Evolutionary conservation across 352 stramenopile genomes (phyloP).

Genomic region (Discostella stelligera): DNA sequence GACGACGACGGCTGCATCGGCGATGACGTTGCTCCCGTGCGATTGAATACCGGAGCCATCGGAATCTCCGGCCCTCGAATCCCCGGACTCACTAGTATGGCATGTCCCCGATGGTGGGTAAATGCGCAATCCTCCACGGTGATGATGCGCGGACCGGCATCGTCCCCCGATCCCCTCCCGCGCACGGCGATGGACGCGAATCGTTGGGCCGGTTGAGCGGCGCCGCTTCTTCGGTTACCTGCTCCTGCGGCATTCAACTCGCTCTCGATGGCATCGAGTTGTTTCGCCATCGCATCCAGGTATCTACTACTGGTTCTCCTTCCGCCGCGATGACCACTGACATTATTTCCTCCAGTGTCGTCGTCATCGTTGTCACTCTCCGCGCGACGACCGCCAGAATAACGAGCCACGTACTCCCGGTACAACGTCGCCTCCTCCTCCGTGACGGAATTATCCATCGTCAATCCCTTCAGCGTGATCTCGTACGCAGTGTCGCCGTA

Average conservation of each 20-base stretch:
- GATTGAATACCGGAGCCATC: constrained; percentile 12
- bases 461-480: constrained; percentile 34
- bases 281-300: too few species aligned
- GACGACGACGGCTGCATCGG: not conserved
- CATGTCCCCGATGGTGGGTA: constrained; percentile 28
- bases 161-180: constrained; percentile 36
- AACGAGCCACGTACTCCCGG: constrained; percentile 12
- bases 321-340: too few species aligned
- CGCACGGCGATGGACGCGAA: constrained; percentile 38
- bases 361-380: not conserved
- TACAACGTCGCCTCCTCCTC: constrained; percentile 25
- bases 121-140: constrained; percentile 45
- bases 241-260: not conserved
- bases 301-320: not conserved
- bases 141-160: constrained; percentile 35
- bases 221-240: not conserved
- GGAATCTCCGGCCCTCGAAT: constrained; percentile 33
- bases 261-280: not conserved
- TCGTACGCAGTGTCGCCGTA: constrained; percentile 39
- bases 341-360: not conserved
- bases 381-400: not conserved
- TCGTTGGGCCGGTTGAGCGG: constrained; percentile 17
- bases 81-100: constrained; percentile 37
- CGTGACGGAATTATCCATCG: constrained; percentile 31
- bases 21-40: not conserved